These are phyloP conservation scores for Herpetospermum pedunculosum DNA, from an alignment of 306 rosid species.

Conservation along the genomic window DNA sequence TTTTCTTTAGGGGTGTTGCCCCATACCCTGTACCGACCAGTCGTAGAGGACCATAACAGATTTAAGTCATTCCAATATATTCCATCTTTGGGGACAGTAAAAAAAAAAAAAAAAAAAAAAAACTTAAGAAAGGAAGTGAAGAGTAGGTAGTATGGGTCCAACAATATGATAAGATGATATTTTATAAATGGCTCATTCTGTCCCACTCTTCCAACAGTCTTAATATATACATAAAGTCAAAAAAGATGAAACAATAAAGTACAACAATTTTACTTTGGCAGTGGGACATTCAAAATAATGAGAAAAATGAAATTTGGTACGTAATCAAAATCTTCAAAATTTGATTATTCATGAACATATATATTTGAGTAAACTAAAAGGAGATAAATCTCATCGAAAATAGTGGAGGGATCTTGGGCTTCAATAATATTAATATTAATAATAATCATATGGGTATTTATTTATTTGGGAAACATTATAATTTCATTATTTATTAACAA, in stretches of 20 bases:
- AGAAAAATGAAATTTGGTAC: neutral
- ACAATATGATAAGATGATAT: neutral
- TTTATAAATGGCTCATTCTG: neutral
- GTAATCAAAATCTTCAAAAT: neutral
- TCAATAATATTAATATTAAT: neutral
- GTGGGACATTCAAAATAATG: neutral
- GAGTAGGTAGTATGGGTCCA: neutral
- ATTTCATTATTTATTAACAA: neutral
- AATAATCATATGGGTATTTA: neutral
- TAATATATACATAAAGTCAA: neutral
- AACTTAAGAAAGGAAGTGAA: too few species aligned
- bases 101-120: too few species aligned
- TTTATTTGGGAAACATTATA: neutral
- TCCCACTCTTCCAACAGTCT: neutral
- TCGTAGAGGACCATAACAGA: too few species aligned
- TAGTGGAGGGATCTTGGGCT: neutral
- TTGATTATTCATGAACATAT: neutral
- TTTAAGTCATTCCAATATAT: too few species aligned
- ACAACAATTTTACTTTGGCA: neutral
- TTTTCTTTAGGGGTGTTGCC: too few species aligned
- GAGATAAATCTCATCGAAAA: neutral
- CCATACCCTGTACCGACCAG: too few species aligned
- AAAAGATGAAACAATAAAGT: neutral
- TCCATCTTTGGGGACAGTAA: too few species aligned
- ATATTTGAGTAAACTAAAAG: neutral